Conservation (phyloP, 2,329 filamentous ascomycete genomes). For the Scedosporium aurantiacum region DNA sequence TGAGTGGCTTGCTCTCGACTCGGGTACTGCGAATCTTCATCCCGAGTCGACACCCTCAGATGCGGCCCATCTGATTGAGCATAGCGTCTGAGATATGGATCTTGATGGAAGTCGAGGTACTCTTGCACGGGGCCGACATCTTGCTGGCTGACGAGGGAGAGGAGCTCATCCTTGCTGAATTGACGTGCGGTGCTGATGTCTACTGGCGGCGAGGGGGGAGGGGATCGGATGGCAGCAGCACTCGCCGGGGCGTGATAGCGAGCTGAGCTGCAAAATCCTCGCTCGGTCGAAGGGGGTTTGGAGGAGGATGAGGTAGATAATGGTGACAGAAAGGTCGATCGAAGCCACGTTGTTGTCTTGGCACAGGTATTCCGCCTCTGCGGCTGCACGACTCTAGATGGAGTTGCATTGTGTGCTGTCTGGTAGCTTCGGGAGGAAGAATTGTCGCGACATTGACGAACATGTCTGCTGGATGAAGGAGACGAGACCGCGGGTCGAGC, state of each 20-base stretch:
- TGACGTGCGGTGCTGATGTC: slow-evolving; percentile 11
- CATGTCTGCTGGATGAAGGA: slow-evolving; percentile 7
- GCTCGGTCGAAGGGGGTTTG: slow-evolving; percentile 9
- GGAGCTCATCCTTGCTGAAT: slow-evolving; percentile 29
- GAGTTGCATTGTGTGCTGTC: slow-evolving; percentile 4
- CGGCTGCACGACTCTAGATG: neutral
- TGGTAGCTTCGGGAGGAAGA: slow-evolving; percentile 6
- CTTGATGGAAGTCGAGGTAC: slow-evolving; percentile 37
- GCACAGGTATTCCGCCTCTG: slow-evolving; percentile 4
- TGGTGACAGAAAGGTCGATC: slow-evolving; percentile 27
- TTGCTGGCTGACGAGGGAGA: slow-evolving; percentile 41
- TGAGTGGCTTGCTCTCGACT: slow-evolving; percentile 27
- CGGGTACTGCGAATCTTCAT: slow-evolving; percentile 37
- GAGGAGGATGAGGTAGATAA: slow-evolving; percentile 11
- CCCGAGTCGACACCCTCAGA: slow-evolving; percentile 37
- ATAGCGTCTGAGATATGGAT: slow-evolving; percentile 44
- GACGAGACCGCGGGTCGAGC: slow-evolving; percentile 25
- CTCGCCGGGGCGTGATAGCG: slow-evolving; percentile 18
- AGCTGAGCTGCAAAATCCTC: slow-evolving; percentile 11
- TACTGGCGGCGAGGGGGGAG: slow-evolving; percentile 9
- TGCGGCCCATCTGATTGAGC: slow-evolving; percentile 37
- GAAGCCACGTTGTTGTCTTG: slow-evolving; percentile 21
- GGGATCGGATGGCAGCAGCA: slow-evolving; percentile 10
- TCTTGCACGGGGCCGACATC: slow-evolving; percentile 38
- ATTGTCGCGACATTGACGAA: slow-evolving; percentile 4